phyloP scores from a whole-genome alignment of 345 rosid genomes.

The Jatropha curcas region DNA sequence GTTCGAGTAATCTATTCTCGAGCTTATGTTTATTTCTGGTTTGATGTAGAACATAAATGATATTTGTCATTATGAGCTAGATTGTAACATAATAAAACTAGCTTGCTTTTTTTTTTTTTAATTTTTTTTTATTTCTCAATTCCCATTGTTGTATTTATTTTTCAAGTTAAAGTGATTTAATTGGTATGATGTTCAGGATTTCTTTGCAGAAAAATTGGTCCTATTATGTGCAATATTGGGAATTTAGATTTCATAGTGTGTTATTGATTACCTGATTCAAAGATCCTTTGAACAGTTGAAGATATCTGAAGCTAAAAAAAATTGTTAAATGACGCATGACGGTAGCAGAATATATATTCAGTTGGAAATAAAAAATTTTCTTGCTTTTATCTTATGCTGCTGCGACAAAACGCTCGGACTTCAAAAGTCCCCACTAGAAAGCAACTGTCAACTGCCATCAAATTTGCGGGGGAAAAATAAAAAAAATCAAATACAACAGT shows the following conservation, averaged over 20 bases:
- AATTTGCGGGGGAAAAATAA: background rate
- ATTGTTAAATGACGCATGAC: too few species aligned
- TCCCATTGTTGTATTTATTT: background rate
- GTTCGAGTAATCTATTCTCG: conserved; percentile 85
- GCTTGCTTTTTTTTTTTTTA: background rate
- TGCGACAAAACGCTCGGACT: too few species aligned
- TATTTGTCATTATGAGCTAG: background rate
- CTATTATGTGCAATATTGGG: background rate
- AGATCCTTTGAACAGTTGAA: too few species aligned
- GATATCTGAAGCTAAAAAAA: too few species aligned
- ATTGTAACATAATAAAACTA: background rate
- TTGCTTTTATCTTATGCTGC: too few species aligned
- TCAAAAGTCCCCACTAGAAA: background rate
- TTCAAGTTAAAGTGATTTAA: background rate
- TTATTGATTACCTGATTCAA: background rate
- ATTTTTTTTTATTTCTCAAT: too few species aligned
- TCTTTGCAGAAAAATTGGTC: too few species aligned
- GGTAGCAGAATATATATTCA: too few species aligned
- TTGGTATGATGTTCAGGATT: background rate
- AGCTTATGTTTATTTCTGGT: conserved; percentile 79
- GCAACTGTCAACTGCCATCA: background rate
- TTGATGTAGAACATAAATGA: conserved; percentile 49
- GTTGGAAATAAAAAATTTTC: too few species aligned
- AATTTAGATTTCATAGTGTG: background rate
- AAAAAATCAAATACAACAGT: conserved; percentile 7